Base-by-base conservation (phyloP, 768 basidiomycete species). In the Amylocystis lapponica region DNA sequence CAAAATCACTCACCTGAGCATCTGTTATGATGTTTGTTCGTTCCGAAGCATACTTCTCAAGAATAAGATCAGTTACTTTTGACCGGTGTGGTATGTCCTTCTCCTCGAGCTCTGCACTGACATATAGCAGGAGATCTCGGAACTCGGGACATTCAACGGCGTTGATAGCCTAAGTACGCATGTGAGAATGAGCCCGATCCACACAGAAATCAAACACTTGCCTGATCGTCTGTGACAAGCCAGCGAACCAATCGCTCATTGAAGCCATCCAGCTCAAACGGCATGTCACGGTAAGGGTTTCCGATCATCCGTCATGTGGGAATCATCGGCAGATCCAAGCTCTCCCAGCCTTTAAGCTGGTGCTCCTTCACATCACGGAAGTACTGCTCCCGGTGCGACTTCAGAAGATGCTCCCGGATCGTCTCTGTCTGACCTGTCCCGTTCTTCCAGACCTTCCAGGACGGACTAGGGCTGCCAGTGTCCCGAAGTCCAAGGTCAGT, bases 201-300 rank as follows among this genome's bases (percentile, higher is more conserved):
- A 25, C 11, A 36, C n/a, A 29, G 16, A 41, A 9, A 12, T 26
- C 13, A n/a, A 19, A 11, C 12, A 31, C 43, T 14, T 36, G 42
- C 48, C 48, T 49, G 48, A 31, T 49, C 48, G 33, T 46, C 45
- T 4, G 31, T 39, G 16, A 36, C 45, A 7, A 45, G 33, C 57
- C 57, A 62, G 13, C 40, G 46, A 12, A 50, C 33, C 0, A 62
- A 45, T 2, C 45, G 31, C 12, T 58, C 46, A 23, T 49, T 44
- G 31, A 60, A 60, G 3, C 49, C 48, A 1, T 39, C 37, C 3
- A 55, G 2, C 10, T 49, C 44, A 32, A 58, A 58, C n/a, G 40
- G 41, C 17, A 23, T 30, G 20, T 36, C 42, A n/a, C 19, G 6
- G 6, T 33, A 5, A 5, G 32, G 5, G 19, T 33, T 33, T 19